A percentile compares a stretch with the other conserved stretches of the same genome.
Conservation (phyloP, 2,329 filamentous ascomycete genomes). For the Alternaria ethzedia region DNA sequence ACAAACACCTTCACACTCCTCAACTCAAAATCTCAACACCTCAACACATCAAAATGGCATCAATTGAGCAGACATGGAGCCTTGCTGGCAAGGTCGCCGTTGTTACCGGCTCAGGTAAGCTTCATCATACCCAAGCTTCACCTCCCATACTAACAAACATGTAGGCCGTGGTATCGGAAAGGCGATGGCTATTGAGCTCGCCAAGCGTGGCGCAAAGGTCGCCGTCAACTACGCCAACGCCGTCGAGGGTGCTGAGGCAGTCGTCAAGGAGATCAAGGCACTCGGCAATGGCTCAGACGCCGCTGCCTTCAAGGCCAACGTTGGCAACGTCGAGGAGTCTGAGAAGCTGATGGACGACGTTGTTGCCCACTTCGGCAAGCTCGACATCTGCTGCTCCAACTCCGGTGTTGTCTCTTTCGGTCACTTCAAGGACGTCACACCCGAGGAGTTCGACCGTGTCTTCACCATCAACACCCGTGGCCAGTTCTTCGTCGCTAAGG, state of each 20-base stretch:
- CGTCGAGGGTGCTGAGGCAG: slow-evolving; percentile 67
- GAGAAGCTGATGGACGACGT: slow-evolving; percentile 68
- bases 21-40: slow-evolving; percentile 9
- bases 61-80: slow-evolving; percentile 56
- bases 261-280: slow-evolving; percentile 70
- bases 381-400: slow-evolving; percentile 75
- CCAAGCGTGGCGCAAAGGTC: slow-evolving; percentile 68
- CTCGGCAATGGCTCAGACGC: slow-evolving; percentile 66
- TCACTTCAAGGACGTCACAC: slow-evolving; percentile 60
- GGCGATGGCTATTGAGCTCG: slow-evolving; percentile 71
- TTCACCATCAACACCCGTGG: slow-evolving; percentile 68
- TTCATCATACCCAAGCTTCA: neutral
- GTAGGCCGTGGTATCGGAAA: slow-evolving; percentile 69
- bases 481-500: slow-evolving; percentile 67
- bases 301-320: slow-evolving; percentile 71
- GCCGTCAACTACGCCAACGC: slow-evolving; percentile 73
- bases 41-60: slow-evolving; percentile 45
- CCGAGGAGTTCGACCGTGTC: slow-evolving; percentile 64
- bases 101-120: slow-evolving; percentile 59
- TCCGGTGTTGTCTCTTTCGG: slow-evolving; percentile 64
- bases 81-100: slow-evolving; percentile 62
- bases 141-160: slow-evolving; percentile 23
- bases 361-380: slow-evolving; percentile 67
- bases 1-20: slow-evolving; percentile 10
- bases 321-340: slow-evolving; percentile 69